Conservation (phyloP, 331 rosid species). For the Rosa hybrid region DNA sequence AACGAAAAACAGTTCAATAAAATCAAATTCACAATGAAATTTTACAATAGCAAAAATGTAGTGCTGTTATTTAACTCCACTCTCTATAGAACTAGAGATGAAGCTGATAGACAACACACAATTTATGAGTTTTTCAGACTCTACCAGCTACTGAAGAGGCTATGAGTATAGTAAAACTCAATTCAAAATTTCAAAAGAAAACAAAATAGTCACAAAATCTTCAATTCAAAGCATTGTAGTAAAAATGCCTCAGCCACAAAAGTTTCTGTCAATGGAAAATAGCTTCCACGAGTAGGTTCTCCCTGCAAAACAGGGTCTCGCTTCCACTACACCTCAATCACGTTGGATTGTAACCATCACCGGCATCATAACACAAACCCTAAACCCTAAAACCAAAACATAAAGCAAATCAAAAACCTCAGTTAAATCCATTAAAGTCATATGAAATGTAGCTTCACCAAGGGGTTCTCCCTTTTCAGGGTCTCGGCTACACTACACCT, state of each 20-base stretch:
- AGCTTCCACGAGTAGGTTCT: constrained; percentile 51
- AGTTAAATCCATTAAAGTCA: constrained; percentile 48
- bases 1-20: too few species aligned
- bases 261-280: constrained; percentile 35
- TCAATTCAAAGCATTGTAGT: background rate
- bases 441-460: constrained; percentile 60
- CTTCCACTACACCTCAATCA: constrained; percentile 41
- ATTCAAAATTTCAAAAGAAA: fast-evolving
- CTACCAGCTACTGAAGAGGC: background rate
- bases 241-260: constrained; percentile 30
- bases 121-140: constrained; percentile 23
- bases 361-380: background rate
- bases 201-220: background rate
- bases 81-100: constrained; percentile 10
- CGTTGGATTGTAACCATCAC: constrained; percentile 54
- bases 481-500: constrained; percentile 64
- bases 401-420: constrained; percentile 26
- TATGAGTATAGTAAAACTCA: constrained; percentile 23
- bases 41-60: background rate
- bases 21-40: too few species aligned
- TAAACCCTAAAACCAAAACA: background rate
- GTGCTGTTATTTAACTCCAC: constrained; percentile 22
- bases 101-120: constrained; percentile 28
- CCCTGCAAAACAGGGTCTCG: constrained; percentile 38
- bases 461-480: constrained; percentile 89